Percentiles rank a stretch among this genome's conserved stretches.
These are phyloP conservation scores for Suillus fuscotomentosus DNA, from an alignment of 768 basidiomycete species.

Conservation along the genomic window DNA sequence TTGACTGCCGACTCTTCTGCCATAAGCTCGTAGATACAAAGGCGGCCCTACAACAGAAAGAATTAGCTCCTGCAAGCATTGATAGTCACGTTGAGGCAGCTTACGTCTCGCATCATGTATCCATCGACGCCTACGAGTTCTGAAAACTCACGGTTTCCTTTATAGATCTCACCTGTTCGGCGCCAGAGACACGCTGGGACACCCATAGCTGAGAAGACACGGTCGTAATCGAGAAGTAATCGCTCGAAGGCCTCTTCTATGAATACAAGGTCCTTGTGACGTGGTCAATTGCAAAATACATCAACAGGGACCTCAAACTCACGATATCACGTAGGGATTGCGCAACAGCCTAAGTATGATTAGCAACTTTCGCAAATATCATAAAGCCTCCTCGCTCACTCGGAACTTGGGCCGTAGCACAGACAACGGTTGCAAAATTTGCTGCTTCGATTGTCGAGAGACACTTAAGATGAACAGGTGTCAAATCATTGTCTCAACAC, in stretches of 20 bases:
- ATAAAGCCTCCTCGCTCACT: conserved; percentile 37
- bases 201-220: conserved; percentile 93
- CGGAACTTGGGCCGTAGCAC: conserved; percentile 84
- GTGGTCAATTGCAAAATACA: neutral
- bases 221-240: conserved; percentile 91
- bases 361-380: conserved; percentile 1
- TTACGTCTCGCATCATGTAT: conserved; percentile 82
- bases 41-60: conserved; percentile 56
- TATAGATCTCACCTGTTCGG: conserved; percentile 97
- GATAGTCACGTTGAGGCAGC: conserved; percentile 18
- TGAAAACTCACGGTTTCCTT: conserved; percentile 94
- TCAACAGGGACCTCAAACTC: conserved; percentile 17
- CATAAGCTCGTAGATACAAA: conserved; percentile 98
- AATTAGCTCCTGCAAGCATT: conserved; percentile 8
- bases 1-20: conserved; percentile 95
- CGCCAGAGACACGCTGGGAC: conserved; percentile 97
- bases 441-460: conserved; percentile 86
- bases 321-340: conserved; percentile 84
- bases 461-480: conserved; percentile 47
- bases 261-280: conserved; percentile 81
- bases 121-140: conserved; percentile 87
- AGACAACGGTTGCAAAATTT: conserved; percentile 87
- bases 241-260: conserved; percentile 98
- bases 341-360: conserved; percentile 58
- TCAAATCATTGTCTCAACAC: neutral